Conservation (phyloP, 2,329 filamentous ascomycete genomes). For the Grosmannia clavigera region DNA sequence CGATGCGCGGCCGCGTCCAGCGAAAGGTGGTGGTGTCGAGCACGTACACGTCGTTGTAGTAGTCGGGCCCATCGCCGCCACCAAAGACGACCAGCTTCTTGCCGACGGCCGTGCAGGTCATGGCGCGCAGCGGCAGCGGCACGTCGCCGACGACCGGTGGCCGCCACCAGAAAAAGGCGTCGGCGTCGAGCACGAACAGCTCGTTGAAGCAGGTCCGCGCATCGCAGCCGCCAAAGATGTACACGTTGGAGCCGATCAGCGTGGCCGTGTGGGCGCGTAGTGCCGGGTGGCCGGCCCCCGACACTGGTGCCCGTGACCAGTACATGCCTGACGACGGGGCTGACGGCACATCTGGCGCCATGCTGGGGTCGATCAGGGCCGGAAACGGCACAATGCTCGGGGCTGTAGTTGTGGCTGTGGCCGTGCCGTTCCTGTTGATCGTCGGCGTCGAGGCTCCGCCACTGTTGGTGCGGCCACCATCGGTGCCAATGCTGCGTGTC, state of each 20-base stretch:
- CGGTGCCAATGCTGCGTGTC: constrained; percentile 8
- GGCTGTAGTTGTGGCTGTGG: constrained; percentile 17
- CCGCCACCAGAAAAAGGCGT: constrained; percentile 56
- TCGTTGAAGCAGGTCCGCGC: constrained; percentile 56
- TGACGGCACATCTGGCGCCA: constrained; percentile 45
- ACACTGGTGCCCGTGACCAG: constrained; percentile 55
- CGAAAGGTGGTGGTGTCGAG: constrained; percentile 59
- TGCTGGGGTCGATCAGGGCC: constrained; percentile 41
- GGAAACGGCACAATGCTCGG: constrained; percentile 39
- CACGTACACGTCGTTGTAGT: constrained; percentile 62
- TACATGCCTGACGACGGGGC: constrained; percentile 62
- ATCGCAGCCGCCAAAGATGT: constrained; percentile 58
- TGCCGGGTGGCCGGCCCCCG: constrained; percentile 46
- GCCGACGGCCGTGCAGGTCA: constrained; percentile 58
- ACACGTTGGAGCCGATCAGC: constrained; percentile 53
- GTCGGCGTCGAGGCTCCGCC: not conserved
- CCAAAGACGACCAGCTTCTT: constrained; percentile 61
- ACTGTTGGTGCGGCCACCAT: constrained; percentile 1
- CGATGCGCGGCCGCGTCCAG: constrained; percentile 50
- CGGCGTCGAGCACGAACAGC: constrained; percentile 56
- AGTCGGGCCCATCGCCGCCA: constrained; percentile 56
- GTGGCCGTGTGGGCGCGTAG: constrained; percentile 56
- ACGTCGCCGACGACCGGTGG: constrained; percentile 54
- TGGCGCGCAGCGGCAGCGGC: constrained; percentile 52
- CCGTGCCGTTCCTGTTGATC: not conserved